Evolutionary conservation across 1,284 basidiomycete genomes (phyloP), one percentile per base, ranked within the genome.

Genomic region (Pascua guehoae): DNA sequence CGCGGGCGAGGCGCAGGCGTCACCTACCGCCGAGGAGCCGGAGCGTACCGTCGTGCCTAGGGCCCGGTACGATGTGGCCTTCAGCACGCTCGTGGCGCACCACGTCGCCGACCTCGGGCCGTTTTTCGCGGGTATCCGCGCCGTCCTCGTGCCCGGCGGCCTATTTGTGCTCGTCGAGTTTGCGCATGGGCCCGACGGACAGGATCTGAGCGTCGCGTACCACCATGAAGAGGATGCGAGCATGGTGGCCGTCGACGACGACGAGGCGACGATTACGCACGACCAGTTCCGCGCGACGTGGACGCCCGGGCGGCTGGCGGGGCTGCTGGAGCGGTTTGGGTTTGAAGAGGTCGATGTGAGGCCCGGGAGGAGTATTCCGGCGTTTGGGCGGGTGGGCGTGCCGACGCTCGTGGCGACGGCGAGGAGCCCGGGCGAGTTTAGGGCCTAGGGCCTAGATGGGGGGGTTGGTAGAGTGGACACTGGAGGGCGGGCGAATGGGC

Each of bases 101-200:
- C 72, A 74, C 51, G 68, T 74, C 0, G 69, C 69, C 44, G 62
- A 68, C 47, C 46, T 67, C 8, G 50, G 49, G 12, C 32, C 43
- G 2, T 67, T 71, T 56, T 61, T 72, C 53, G n/a, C 43, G 5
- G 72, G 70, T 18, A 39, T 65, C 4, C 42, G 47, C 37, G 56
- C 57, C 5, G 41, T 74, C 24, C 41, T 74, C 15, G 49, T 41
- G 17, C 32, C 47, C 0, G 72, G 67, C 1, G 71, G 71, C 39
- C 66, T 58, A 59, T 41, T 72, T 5, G 66, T 70, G 14, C 49
- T 71, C 18, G 65, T 67, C 12, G 72, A 74, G 51, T 71, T 74
- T 12, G 47, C 46, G 36, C 47, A 57, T 16, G 44, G 17, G 1
- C 47, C 41, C 1, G 17, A 53, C 8, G 57, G 57, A 8, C 38